phyloP scores from a whole-genome alignment of 352 stramenopile genomes.

The Globisporangium camurandrum region DNA sequence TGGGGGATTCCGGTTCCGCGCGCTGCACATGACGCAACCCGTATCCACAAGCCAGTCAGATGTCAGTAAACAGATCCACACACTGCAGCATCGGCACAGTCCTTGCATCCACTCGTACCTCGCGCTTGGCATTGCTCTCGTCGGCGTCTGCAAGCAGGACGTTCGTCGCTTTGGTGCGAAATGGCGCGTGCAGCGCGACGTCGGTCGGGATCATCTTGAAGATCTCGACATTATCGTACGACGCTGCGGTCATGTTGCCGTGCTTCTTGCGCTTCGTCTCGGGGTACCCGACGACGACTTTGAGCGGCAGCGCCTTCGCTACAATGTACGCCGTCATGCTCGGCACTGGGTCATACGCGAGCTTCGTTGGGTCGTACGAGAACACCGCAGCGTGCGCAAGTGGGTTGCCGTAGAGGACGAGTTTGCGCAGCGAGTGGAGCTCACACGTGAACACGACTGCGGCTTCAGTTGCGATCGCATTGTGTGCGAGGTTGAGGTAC shows the following conservation, averaged over 20 bases:
- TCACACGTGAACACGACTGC: constrained; percentile 36
- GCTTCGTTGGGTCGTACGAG: constrained; percentile 52
- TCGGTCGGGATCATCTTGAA: constrained; percentile 78
- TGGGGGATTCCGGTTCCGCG: constrained; percentile 3
- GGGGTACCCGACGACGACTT: constrained; percentile 53
- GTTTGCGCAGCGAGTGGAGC: constrained; percentile 49
- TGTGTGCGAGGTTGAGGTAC: constrained; percentile 73
- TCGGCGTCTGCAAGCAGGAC: constrained; percentile 27
- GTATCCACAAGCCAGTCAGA: neutral
- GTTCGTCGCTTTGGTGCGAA: constrained; percentile 38
- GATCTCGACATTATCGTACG: constrained; percentile 75
- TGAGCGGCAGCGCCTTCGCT: constrained; percentile 15
- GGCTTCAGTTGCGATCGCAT: constrained; percentile 46
- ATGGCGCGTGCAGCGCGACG: constrained; percentile 39
- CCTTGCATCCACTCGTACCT: constrained; percentile 12
- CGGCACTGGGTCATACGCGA: constrained; percentile 66
- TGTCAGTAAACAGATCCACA: too few species aligned
- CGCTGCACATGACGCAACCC: neutral
- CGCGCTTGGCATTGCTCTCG: constrained; percentile 16
- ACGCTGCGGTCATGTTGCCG: constrained; percentile 20
- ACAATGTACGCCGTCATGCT: constrained; percentile 36
- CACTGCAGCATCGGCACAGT: neutral
- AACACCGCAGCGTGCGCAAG: constrained; percentile 48
- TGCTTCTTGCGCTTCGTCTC: constrained; percentile 60
- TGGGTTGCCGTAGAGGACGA: constrained; percentile 74